Percentiles rank a stretch among this genome's conserved stretches.
Evolutionary conservation across 2,329 filamentous ascomycete species (phyloP).

Genomic region (Xylaria sp.): DNA sequence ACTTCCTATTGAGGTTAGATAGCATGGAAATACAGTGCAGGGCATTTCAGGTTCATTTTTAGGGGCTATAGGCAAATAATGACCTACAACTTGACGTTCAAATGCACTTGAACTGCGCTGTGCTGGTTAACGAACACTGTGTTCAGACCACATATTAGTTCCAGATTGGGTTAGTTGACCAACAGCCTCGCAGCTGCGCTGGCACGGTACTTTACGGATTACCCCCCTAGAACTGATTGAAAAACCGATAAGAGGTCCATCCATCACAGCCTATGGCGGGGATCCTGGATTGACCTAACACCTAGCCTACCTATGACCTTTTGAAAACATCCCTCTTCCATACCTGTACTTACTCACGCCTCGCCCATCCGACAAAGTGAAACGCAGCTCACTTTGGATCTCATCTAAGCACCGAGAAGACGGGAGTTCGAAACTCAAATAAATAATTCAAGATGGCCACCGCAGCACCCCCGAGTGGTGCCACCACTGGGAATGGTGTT

Average conservation of each 20-base stretch:
- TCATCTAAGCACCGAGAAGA: not conserved
- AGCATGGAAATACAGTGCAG: not conserved
- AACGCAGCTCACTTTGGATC: not conserved
- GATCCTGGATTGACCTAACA: slow-evolving; percentile 4
- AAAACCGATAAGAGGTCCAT: slow-evolving; percentile 20
- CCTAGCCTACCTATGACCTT: not conserved
- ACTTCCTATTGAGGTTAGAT: not conserved
- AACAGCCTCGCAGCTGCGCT: slow-evolving; percentile 29
- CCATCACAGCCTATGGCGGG: slow-evolving; percentile 23
- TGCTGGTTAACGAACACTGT: not conserved
- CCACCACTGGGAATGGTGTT: slow-evolving; percentile 44
- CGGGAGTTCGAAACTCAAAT: not conserved
- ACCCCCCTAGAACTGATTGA: slow-evolving; percentile 26
- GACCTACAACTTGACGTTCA: too few species aligned
- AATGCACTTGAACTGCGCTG: too few species aligned
- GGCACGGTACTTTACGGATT: not conserved
- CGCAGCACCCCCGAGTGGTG: slow-evolving; percentile 39
- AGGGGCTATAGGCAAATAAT: not conserved
- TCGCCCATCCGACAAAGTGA: not conserved
- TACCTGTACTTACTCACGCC: not conserved
- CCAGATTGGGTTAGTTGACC: slow-evolving; percentile 12
- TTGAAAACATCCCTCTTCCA: slow-evolving; percentile 1
- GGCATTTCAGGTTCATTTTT: not conserved
- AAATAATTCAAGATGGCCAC: slow-evolving; percentile 36
- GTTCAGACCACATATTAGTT: slow-evolving; percentile 10